Base-by-base conservation (phyloP, 2,329 filamentous ascomycete species). In the Penicillium sp. region DNA sequence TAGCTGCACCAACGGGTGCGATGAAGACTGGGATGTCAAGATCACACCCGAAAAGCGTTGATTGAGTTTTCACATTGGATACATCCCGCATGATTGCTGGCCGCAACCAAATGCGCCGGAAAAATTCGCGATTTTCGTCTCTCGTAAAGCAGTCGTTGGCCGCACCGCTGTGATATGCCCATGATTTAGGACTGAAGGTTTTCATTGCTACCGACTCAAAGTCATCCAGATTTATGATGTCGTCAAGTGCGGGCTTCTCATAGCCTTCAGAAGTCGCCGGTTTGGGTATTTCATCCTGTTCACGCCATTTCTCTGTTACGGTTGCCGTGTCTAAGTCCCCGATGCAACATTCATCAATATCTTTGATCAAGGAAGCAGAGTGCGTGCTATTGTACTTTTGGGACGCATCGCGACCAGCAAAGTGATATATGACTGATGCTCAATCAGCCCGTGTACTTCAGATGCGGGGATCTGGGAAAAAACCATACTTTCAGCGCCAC, bases 121-220 rank as follows among this genome's bases (percentile, higher is more conserved):
- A 77, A 61, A 71, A 67, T 4, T 63, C 59, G 37, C 62, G 65
- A 53, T 79, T 79, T 13, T 67, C 63, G 23, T 71, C 65, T 34
- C 68, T 61, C 1, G 76, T 77, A 23, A 75, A 61, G 20, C 69
- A 70, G 48, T 78, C 73, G 1, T 75, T 78, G 1, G 75, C 75
- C 7, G 75, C 77, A 1, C 69, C 72, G 7, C 70, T 75, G 58
- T 77, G 77, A 76, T 96, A 97, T 15, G 88, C 91, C 91, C 91
- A 97, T 1, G 91, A 91, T 6, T 85, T 87, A 77, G 88, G 91
- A 80, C 91, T 94, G 90, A 96, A 94, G 49, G 91, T 83, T 27
- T 84, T 78, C 66, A 86, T 85, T 5, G 76, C 75, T 7, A 74
- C 69, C 3, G 68, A 59, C 55, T 78, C 73, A 51, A 79, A 77